phyloP scores from a whole-genome alignment of 129 eudicot species.

The Apium graveolens region DNA sequence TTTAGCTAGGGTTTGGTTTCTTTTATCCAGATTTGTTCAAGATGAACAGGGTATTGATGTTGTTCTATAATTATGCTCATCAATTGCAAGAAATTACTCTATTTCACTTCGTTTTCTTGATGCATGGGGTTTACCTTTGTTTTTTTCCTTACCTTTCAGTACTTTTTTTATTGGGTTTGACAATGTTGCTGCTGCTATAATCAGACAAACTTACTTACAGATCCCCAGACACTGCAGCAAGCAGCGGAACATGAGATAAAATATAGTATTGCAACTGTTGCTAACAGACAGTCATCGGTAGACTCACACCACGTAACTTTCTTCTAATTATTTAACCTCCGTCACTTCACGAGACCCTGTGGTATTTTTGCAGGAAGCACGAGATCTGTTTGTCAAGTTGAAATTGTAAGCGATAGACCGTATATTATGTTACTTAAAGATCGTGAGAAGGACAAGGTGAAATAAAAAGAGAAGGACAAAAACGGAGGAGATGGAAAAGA shows the following conservation, averaged over 20 bases:
- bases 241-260: constrained; percentile 96
- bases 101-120: constrained; percentile 81
- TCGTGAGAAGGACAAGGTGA: constrained; percentile 74
- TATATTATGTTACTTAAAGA: constrained; percentile 75
- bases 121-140: constrained; percentile 68
- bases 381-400: constrained; percentile 87
- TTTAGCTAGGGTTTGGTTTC: too few relatives aligned
- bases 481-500: constrained; percentile 56
- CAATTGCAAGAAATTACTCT: constrained; percentile 75
- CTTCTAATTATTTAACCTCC: constrained; percentile 54
- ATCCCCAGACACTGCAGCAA: constrained; percentile 95
- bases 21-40: too few relatives aligned
- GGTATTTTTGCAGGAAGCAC: constrained; percentile 77
- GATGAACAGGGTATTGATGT: too few relatives aligned
- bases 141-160: constrained; percentile 77
- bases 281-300: constrained; percentile 74
- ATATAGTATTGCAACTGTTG: constrained; percentile 58
- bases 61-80: constrained; percentile 73
- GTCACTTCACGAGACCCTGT: constrained; percentile 83
- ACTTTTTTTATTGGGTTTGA: constrained; percentile 92
- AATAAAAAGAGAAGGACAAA: constrained; percentile 78
- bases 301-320: constrained; percentile 78
- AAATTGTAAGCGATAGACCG: constrained; percentile 90
- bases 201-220: constrained; percentile 92
- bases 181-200: constrained; percentile 72